Conservation (phyloP, 495 filamentous ascomycete genomes). For the Lasiosphaeria hispida region DNA sequence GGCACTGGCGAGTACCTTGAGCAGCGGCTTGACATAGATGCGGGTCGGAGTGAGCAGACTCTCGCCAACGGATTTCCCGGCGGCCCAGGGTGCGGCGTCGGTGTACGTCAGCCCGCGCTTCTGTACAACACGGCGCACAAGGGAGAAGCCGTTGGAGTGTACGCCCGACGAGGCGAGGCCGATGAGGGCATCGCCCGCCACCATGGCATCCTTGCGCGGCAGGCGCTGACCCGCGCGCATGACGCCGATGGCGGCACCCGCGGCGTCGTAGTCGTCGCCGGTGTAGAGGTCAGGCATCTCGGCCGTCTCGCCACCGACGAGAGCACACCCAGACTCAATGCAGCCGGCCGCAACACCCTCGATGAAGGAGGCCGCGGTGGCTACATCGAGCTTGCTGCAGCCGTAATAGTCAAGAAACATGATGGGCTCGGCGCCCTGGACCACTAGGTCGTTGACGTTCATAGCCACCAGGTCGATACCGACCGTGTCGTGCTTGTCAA, state of each 20-base stretch:
- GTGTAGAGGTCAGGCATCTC: slow-evolving; percentile 95
- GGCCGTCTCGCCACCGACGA: slow-evolving; percentile 93
- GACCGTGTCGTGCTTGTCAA: slow-evolving; percentile 86
- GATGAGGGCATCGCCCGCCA: slow-evolving; percentile 74
- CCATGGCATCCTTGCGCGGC: slow-evolving; percentile 74
- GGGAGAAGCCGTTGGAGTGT: slow-evolving; percentile 94
- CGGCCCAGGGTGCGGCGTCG: slow-evolving; percentile 71
- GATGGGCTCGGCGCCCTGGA: slow-evolving; percentile 89
- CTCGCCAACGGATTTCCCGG: slow-evolving; percentile 55
- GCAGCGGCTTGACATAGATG: slow-evolving; percentile 75
- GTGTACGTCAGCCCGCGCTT: slow-evolving; percentile 64
- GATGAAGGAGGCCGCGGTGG: slow-evolving; percentile 75
- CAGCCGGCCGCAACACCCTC: slow-evolving; percentile 86
- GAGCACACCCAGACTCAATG: slow-evolving; percentile 74
- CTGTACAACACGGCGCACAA: slow-evolving; percentile 83
- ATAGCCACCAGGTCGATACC: slow-evolving; percentile 96
- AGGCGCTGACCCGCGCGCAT: slow-evolving; percentile 67
- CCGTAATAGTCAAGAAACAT: slow-evolving; percentile 97
- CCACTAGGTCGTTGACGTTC: slow-evolving; percentile 97
- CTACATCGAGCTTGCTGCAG: slow-evolving; percentile 76
- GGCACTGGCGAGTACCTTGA: slow-evolving; percentile 56
- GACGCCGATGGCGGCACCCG: slow-evolving; percentile 81
- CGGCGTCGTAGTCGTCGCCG: slow-evolving; percentile 82
- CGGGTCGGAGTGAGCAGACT: slow-evolving; percentile 75
- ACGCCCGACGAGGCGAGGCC: slow-evolving; percentile 79